These are phyloP conservation scores for Zasmidium citrigriseum DNA, from an alignment of 2,329 filamentous ascomycete species.

Conservation along the genomic window DNA sequence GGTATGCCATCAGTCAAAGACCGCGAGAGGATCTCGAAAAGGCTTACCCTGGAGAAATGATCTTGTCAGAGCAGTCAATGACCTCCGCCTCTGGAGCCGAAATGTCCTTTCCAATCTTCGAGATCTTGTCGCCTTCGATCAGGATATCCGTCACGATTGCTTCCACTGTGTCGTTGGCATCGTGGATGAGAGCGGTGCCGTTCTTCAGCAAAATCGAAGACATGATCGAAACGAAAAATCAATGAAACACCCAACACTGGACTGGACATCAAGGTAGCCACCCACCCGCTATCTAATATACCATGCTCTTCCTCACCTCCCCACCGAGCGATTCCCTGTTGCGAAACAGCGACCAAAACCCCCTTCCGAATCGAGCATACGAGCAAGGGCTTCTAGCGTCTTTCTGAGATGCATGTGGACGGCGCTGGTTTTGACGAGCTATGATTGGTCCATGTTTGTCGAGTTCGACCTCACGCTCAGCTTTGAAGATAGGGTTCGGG, in stretches of 20 bases:
- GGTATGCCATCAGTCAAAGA: not conserved
- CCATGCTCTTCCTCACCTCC: too few relatives aligned
- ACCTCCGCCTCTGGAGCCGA: slow-evolving; percentile 21
- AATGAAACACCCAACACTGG: not conserved
- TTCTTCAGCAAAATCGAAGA: slow-evolving; percentile 34
- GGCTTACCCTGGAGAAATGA: slow-evolving; percentile 40
- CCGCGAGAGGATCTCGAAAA: too few relatives aligned
- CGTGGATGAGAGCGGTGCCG: slow-evolving; percentile 40
- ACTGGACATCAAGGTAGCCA: not conserved
- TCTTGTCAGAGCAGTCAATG: slow-evolving; percentile 44
- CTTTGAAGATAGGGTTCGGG: too few relatives aligned
- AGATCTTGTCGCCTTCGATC: slow-evolving; percentile 37
- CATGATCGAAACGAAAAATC: not conserved
- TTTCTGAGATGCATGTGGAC: too few relatives aligned
- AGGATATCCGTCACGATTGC: slow-evolving; percentile 35
- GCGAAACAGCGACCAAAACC: too few relatives aligned
- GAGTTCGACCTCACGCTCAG: too few relatives aligned
- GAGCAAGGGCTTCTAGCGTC: too few relatives aligned
- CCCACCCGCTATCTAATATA: too few relatives aligned
- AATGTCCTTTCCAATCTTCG: slow-evolving; percentile 28
- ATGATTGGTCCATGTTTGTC: too few relatives aligned
- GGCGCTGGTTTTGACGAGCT: too few relatives aligned
- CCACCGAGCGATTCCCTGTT: too few relatives aligned
- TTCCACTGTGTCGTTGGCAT: slow-evolving; percentile 33
- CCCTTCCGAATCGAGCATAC: too few relatives aligned